Conservation (phyloP, 208 protist genomes). For the Naegleria gruberi region DNA sequence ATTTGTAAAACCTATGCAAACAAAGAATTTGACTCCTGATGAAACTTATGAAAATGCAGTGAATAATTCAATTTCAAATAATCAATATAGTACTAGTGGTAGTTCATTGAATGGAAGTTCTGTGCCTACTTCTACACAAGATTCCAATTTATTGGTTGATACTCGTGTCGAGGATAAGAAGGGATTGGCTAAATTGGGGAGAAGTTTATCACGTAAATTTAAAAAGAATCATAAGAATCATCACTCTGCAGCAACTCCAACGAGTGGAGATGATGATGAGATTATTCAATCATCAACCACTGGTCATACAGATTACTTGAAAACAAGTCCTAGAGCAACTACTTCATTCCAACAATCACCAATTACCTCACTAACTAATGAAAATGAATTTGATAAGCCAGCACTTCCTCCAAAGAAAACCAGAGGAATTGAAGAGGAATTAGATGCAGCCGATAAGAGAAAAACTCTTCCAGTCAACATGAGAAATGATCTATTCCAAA, state of each 20-base stretch:
- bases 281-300: no score
- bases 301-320: no score
- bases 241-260: background rate
- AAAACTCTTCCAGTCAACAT: background rate
- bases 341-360: no score
- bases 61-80: no score
- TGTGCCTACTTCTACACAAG: background rate
- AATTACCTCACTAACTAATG: no score
- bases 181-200: background rate
- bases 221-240: background rate
- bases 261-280: background rate
- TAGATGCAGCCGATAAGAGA: background rate
- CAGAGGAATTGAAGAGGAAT: no score
- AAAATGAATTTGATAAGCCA: background rate
- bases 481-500: background rate
- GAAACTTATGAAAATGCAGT: no score
- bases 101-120: background rate
- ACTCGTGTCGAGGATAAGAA: background rate
- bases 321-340: no score
- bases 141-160: background rate
- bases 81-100: no score
- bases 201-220: background rate
- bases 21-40: no score
- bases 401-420: no score
- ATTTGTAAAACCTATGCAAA: no score